Evolutionary conservation across 441 rosid species (phyloP).

Genomic region (Kokia cookei): DNA sequence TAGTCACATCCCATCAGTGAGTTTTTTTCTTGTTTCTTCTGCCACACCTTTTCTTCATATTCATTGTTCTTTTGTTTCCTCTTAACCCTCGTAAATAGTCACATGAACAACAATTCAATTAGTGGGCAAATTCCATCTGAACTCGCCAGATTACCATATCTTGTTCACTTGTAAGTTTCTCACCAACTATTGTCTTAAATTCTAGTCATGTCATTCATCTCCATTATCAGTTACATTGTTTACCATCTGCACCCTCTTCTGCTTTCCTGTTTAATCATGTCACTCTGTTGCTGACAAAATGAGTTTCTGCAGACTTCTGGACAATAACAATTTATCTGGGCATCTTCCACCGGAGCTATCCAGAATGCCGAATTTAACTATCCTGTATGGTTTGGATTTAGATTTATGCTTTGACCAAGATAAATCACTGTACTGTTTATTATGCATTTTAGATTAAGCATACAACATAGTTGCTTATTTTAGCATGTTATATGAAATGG

Average conservation of each 20-base stretch:
- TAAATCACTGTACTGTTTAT: background rate
- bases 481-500: background rate
- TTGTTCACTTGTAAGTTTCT: constrained; percentile 90
- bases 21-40: background rate
- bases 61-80: constrained; percentile 9
- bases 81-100: constrained; percentile 49
- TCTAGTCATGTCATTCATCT: background rate
- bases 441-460: background rate
- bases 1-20: background rate
- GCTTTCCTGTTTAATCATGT: background rate
- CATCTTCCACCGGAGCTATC: constrained; percentile 80
- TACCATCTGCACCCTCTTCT: background rate
- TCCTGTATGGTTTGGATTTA: constrained; percentile 55
- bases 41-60: background rate
- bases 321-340: constrained; percentile 87
- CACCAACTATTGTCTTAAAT: constrained; percentile 11
- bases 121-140: constrained; percentile 92
- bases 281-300: constrained; percentile 8
- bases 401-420: background rate
- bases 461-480: background rate
- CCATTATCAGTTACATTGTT: background rate
- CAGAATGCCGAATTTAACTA: constrained; percentile 58
- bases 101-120: constrained; percentile 96
- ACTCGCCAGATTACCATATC: constrained; percentile 65
- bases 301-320: constrained; percentile 68